Evolutionary conservation across 2,329 filamentous ascomycete species (phyloP).

Genomic region (Aspergillus candidus): DNA sequence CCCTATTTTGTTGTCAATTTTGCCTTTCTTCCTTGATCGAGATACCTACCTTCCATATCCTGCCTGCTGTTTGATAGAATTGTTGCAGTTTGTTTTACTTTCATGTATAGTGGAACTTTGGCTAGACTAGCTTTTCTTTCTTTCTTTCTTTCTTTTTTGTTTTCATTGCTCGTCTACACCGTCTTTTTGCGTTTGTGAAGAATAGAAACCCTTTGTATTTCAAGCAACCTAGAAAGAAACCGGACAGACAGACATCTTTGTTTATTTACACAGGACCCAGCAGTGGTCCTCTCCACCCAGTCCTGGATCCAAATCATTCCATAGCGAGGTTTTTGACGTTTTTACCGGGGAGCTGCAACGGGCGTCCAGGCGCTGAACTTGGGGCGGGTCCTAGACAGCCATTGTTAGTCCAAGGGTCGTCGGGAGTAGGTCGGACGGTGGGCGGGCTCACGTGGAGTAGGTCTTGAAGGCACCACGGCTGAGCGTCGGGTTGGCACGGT

Average conservation of each 20-base stretch:
- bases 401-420: constrained; percentile 5
- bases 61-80: not conserved
- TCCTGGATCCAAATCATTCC: not conserved
- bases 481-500: constrained; percentile 69
- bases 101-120: too few species aligned
- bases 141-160: too few species aligned
- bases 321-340: constrained; percentile 1
- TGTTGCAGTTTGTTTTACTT: too few species aligned
- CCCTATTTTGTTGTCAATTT: not conserved
- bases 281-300: constrained; percentile 1
- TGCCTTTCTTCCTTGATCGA: not conserved
- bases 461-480: constrained; percentile 79
- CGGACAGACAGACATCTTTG: constrained; percentile 29
- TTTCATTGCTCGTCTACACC: too few species aligned
- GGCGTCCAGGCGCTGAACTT: constrained; percentile 33
- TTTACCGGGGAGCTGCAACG: constrained; percentile 32
- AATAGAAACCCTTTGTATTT: too few species aligned
- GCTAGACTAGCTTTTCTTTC: too few species aligned
- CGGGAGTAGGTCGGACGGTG: not conserved
- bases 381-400: constrained; percentile 23
- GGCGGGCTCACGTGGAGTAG: constrained; percentile 80
- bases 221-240: constrained; percentile 10
- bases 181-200: not conserved
- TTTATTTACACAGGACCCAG: constrained; percentile 32
- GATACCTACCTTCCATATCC: constrained; percentile 1